Percentiles rank a stretch among this genome's conserved stretches.
These are phyloP conservation scores for Fusarium dlaminii DNA, from an alignment of 2,329 filamentous ascomycete genomes.

Conservation along the genomic window DNA sequence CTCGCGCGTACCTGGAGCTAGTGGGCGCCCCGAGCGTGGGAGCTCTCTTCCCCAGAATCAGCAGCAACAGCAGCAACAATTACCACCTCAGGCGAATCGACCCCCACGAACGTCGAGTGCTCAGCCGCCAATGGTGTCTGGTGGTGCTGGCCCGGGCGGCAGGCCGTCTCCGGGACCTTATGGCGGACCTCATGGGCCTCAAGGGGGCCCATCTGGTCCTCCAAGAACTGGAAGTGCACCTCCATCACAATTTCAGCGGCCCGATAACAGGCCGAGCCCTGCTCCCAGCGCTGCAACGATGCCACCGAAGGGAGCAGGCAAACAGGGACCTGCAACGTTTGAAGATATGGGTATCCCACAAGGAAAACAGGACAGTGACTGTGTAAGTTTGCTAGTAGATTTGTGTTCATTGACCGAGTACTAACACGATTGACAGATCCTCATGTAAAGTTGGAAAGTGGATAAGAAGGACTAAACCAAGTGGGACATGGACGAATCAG, in stretches of 20 bases:
- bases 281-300: slow-evolving; percentile 49
- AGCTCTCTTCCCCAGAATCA: slow-evolving; percentile 45
- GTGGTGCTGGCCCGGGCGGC: slow-evolving; percentile 32
- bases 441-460: slow-evolving; percentile 37
- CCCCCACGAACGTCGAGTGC: slow-evolving; percentile 39
- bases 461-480: not conserved
- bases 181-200: slow-evolving; percentile 27
- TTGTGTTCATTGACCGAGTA: not conserved
- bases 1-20: slow-evolving; percentile 45
- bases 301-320: slow-evolving; percentile 50
- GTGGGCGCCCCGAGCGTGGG: slow-evolving; percentile 46
- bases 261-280: slow-evolving; percentile 43
- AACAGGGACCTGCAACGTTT: slow-evolving; percentile 91
- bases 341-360: slow-evolving; percentile 97
- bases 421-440: slow-evolving; percentile 31
- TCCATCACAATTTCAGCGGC: slow-evolving; percentile 45
- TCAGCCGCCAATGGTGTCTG: slow-evolving; percentile 30
- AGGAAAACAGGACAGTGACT: slow-evolving; percentile 86
- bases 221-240: slow-evolving; percentile 52
- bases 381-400: slow-evolving; percentile 68
- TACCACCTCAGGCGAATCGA: slow-evolving; percentile 13
- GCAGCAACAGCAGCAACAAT: slow-evolving; percentile 23
- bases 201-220: slow-evolving; percentile 26
- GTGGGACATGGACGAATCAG: not conserved
- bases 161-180: slow-evolving; percentile 38